Evolutionary conservation across 2,329 filamentous ascomycete species (phyloP).

Genomic region (Fusarium verticillioides): DNA sequence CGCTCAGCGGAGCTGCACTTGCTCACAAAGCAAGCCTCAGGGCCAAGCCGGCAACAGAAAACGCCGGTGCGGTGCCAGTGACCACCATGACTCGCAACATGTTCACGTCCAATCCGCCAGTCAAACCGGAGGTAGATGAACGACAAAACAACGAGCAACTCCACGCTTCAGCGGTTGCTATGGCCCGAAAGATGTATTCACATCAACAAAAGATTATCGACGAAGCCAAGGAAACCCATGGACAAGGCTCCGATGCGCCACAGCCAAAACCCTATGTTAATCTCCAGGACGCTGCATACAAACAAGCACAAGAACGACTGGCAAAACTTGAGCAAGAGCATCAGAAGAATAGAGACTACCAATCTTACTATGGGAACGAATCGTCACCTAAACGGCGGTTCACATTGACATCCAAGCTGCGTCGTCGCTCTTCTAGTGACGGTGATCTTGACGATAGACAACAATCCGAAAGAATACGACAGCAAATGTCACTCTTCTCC

Average conservation of each 20-base stretch:
- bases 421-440: slow-evolving; percentile 75
- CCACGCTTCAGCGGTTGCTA: slow-evolving; percentile 84
- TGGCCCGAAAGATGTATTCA: slow-evolving; percentile 89
- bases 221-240: slow-evolving; percentile 56
- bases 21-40: slow-evolving; percentile 67
- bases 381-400: slow-evolving; percentile 55
- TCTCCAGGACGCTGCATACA: slow-evolving; percentile 88
- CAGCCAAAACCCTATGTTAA: slow-evolving; percentile 68
- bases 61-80: slow-evolving; percentile 73
- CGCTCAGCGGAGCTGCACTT: slow-evolving; percentile 76
- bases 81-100: slow-evolving; percentile 78
- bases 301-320: slow-evolving; percentile 83
- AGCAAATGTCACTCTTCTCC: slow-evolving; percentile 83
- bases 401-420: slow-evolving; percentile 64
- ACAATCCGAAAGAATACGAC: slow-evolving; percentile 76
- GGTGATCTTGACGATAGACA: slow-evolving; percentile 72
- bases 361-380: slow-evolving; percentile 78
- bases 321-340: slow-evolving; percentile 82
- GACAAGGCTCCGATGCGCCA: slow-evolving; percentile 44
- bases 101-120: slow-evolving; percentile 80
- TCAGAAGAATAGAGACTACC: slow-evolving; percentile 69
- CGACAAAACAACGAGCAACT: slow-evolving; percentile 76
- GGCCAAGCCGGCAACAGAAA: slow-evolving; percentile 61
- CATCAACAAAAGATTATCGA: slow-evolving; percentile 72
- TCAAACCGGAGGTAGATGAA: slow-evolving; percentile 79